Evolutionary conservation across 2,329 filamentous ascomycete genomes (phyloP), one percentile per base, ranked within the genome.

Genomic region (Clonostachys rhizophaga): DNA sequence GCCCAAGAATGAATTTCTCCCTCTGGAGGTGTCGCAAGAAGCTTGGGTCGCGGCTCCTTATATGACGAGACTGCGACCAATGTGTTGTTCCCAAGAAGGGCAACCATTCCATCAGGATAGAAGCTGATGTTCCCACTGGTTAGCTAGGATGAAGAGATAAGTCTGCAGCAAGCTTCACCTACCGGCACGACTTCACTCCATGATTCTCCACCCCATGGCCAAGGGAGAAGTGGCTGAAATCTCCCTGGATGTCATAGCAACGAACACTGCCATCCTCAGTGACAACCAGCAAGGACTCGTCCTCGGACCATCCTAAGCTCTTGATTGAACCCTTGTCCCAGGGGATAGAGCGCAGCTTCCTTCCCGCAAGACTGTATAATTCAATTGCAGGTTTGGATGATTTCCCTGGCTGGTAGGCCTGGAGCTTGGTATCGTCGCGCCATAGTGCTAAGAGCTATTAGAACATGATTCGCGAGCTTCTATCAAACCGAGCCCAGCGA

Each of bases 241-340:
- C 92, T 52, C 87, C 89, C 64, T 96, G 88, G n/a, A 99, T 72
- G 59, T 94, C 89, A 63, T 91, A 96, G 65, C 90, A 94, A 50
- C 91, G 80, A 40, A 97, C 92, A 2, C 84, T 92, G 20, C 94
- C 94, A 60, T 99, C 92, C 46, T 87, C 81, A 10, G 91, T 89
- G 45, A 97, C 84, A 0, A 96, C 87, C 5, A 99, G 73, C 42
- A 99, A 77, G 62, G 88, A 87, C 74, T 99, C 94, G 54, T 96
- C 90, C 59, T 96, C 92, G 17, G 91, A 96, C 94, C 94, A 99
- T 34, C 94, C 94, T 17, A 99, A 76, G 3, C 89, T 91, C 64
- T 86, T 87, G 60, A 99, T 89, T 4, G 84, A 75, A 42, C 89
- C 89, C 68, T 91, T 89, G 58, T 97, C 92, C 91, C 92, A 97